Conservation (phyloP, 1,284 basidiomycete genomes). For the Ceratobasidium sp. region DNA sequence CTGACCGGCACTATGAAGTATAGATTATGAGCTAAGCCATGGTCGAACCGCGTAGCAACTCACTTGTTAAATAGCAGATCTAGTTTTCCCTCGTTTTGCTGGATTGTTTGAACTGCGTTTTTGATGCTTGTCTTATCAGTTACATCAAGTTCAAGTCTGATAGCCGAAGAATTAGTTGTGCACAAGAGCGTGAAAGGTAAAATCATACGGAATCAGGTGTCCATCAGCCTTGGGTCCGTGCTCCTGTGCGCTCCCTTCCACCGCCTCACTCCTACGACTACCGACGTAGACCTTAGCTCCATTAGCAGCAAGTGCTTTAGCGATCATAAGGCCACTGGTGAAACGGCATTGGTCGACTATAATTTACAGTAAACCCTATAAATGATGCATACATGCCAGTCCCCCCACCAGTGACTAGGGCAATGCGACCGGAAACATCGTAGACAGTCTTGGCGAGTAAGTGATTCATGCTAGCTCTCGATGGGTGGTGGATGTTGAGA, state of each 20-base stretch:
- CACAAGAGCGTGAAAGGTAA: slow-evolving; percentile 62
- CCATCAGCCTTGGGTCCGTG: slow-evolving; percentile 47
- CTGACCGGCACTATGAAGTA: slow-evolving; percentile 52
- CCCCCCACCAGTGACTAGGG: slow-evolving; percentile 47
- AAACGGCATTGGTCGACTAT: slow-evolving; percentile 54
- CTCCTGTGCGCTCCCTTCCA: slow-evolving; percentile 66
- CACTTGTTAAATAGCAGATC: slow-evolving; percentile 87
- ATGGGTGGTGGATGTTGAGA: neutral
- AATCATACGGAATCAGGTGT: slow-evolving; percentile 68
- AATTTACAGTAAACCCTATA: neutral
- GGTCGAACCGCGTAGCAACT: slow-evolving; percentile 69
- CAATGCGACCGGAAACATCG: slow-evolving; percentile 40
- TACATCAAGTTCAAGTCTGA: slow-evolving; percentile 1
- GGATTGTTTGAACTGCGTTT: slow-evolving; percentile 66
- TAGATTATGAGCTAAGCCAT: slow-evolving; percentile 66
- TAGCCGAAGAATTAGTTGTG: slow-evolving; percentile 66
- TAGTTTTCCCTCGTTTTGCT: slow-evolving; percentile 72
- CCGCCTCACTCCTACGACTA: slow-evolving; percentile 72
- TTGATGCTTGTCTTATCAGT: slow-evolving; percentile 71
- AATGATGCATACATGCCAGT: slow-evolving; percentile 43
- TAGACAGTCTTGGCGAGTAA: slow-evolving; percentile 34
- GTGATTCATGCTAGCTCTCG: slow-evolving; percentile 4
- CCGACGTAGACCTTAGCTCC: slow-evolving; percentile 87
- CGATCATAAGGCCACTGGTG: slow-evolving; percentile 72
- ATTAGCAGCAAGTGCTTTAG: slow-evolving; percentile 78